Base-by-base conservation (phyloP, 192 early-diverging fungal genomes). In the Funneliformis geosporum region DNA sequence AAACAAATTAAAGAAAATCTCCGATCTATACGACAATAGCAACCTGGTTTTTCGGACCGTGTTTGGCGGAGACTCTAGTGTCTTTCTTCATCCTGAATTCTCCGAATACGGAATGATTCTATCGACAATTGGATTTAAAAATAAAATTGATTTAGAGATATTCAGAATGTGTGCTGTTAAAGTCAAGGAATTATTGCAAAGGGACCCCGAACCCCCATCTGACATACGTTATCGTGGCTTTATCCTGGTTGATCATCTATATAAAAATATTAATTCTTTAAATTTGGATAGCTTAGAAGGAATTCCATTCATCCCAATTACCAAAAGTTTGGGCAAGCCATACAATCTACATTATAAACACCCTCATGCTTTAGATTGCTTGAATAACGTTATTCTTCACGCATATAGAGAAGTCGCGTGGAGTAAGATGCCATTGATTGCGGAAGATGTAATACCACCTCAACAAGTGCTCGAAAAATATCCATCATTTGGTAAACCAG, bases 401-500 rank as follows among this genome's bases (percentile, higher is more conserved):
- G 1, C 23, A 75, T 75, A 75, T 60, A 61, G 42, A 61, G 73
- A 60, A 23, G 38, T 75, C 10, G 73, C 73, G 12, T 75, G 73
- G 73, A 75, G 55, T n/a, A 33, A 25, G 61, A 42, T 4, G 28
- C 14, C 59, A 8, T 59, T 75, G 21, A 39, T 75, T 21, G 55
- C 50, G 4, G 73, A 75, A 61, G 60, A 75, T 75, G 33, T 43
- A 5, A 59, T 75, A 61, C 73, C 73, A 39, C 50, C 50, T 11
- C 28, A 1, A 40, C 5, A 1, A 8, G 33, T 60, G 27, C 21
- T 42, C 5, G 0, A 60, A 61, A 38, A 16, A 43, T n/a, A 75
- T 60, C 73, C 73, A 43, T 42, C 21, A 55, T 28, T 46, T 59
- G 71, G 71, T 25, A 73, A 73, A 39, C 71, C 71, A 25, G 25